These are phyloP conservation scores for Trichoderma harzianum DNA, from an alignment of 2,329 filamentous ascomycete species.

Conservation along the genomic window DNA sequence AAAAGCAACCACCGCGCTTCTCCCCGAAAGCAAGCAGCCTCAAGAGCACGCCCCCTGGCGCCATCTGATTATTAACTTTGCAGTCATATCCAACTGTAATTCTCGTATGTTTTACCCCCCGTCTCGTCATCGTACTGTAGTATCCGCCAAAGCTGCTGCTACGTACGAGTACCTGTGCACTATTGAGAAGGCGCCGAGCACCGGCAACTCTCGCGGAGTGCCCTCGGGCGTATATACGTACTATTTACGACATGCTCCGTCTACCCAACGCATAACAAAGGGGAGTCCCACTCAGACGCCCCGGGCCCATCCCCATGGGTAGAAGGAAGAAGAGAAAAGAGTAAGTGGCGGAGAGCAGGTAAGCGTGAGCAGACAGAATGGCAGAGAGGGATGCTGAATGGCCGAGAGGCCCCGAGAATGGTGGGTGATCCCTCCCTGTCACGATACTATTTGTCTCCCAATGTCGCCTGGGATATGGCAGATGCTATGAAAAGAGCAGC, in stretches of 20 bases:
- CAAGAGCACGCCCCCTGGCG: background rate
- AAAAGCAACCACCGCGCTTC: background rate
- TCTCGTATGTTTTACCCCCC: background rate
- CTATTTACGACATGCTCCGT: conserved; percentile 4
- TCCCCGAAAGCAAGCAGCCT: background rate
- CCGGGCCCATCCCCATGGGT: background rate
- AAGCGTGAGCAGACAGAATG: background rate
- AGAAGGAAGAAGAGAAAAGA: background rate
- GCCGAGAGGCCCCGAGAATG: conserved; percentile 11
- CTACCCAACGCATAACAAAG: conserved; percentile 14
- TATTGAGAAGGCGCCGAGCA: background rate
- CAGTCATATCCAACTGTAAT: background rate
- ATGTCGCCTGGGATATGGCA: background rate
- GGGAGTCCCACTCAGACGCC: conserved; percentile 3
- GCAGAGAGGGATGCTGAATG: conserved; percentile 7
- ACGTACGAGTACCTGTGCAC: background rate
- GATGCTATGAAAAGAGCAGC: background rate
- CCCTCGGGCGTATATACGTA: conserved; percentile 16
- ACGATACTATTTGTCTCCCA: background rate
- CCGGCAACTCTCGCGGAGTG: conserved; percentile 10
- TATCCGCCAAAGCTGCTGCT: background rate
- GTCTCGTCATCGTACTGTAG: background rate
- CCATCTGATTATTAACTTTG: background rate
- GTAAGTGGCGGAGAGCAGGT: background rate
- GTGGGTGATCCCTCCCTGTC: background rate